These are phyloP conservation scores for Endocalyx cinctus DNA, from an alignment of 2,329 filamentous ascomycete genomes.

Conservation along the genomic window DNA sequence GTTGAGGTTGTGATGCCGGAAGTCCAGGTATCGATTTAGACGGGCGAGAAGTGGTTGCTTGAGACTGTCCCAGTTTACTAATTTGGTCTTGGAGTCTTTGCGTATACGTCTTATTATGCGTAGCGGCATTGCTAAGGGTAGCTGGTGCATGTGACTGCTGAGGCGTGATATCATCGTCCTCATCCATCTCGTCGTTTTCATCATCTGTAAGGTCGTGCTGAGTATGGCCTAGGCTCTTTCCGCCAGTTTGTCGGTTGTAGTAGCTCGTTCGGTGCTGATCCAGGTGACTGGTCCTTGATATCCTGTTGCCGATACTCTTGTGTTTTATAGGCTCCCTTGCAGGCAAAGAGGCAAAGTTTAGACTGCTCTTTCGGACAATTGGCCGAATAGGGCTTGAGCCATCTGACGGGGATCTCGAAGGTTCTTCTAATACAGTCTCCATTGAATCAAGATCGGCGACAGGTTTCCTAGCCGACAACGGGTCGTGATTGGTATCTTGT, in stretches of 20 bases:
- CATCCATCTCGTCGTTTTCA: constrained; percentile 39
- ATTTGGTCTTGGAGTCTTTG: constrained; percentile 92
- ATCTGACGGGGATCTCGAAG: constrained; percentile 56
- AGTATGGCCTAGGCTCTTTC: constrained; percentile 61
- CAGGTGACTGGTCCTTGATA: constrained; percentile 73
- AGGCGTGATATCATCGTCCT: constrained; percentile 40
- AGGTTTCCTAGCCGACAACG: constrained; percentile 15
- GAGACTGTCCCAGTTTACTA: constrained; percentile 61
- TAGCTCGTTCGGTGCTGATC: constrained; percentile 71
- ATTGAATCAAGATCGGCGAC: constrained; percentile 12
- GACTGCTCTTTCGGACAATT: constrained; percentile 83
- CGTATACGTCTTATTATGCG: constrained; percentile 85
- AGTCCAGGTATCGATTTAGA: constrained; percentile 38
- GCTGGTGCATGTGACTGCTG: constrained; percentile 42
- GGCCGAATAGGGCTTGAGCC: constrained; percentile 71
- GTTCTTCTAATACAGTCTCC: constrained; percentile 23
- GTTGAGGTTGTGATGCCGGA: constrained; percentile 23
- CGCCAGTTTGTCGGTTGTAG: constrained; percentile 67
- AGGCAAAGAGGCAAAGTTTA: constrained; percentile 90
- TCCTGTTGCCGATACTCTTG: constrained; percentile 71
- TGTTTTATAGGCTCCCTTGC: constrained; percentile 85
- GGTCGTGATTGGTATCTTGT: no score
- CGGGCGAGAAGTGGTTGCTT: constrained; percentile 41
- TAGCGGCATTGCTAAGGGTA: constrained; percentile 46
- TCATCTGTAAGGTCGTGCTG: constrained; percentile 35